Evolutionary conservation across 257 asterid species (phyloP).

Genomic region (Asclepias syriaca): DNA sequence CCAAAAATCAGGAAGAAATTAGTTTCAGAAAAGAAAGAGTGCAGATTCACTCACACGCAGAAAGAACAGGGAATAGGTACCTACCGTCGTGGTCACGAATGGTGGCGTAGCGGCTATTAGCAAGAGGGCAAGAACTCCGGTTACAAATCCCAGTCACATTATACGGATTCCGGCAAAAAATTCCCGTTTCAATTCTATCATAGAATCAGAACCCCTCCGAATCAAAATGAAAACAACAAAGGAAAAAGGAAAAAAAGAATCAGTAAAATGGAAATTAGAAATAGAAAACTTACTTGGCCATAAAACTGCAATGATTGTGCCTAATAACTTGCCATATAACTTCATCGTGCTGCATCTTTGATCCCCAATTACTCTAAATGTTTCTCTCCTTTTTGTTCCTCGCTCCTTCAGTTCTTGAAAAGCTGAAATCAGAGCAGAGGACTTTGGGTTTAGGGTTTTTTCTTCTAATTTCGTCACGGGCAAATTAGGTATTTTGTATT

Average conservation of each 20-base stretch:
- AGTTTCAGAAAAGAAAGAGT: background rate
- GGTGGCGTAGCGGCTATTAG: slow-evolving; percentile 96
- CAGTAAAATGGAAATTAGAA: background rate
- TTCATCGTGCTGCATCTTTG: slow-evolving; percentile 95
- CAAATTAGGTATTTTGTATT: background rate
- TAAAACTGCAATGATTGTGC: slow-evolving; percentile 98
- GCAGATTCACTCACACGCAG: background rate
- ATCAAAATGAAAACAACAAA: slow-evolving; percentile 8
- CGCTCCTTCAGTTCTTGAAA: background rate
- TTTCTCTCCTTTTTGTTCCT: background rate
- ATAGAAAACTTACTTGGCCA: slow-evolving; percentile 66
- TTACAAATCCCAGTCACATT: slow-evolving; percentile 73
- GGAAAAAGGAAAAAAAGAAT: background rate
- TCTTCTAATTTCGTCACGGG: background rate
- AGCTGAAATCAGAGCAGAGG: background rate
- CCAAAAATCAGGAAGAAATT: background rate
- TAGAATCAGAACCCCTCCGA: background rate
- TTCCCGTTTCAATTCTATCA: slow-evolving; percentile 73
- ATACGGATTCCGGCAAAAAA: slow-evolving; percentile 88
- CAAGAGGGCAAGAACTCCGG: slow-evolving; percentile 95
- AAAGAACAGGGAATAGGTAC: background rate
- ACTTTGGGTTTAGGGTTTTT: slow-evolving; percentile 19
- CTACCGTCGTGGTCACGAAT: slow-evolving; percentile 85
- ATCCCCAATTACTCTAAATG: background rate
- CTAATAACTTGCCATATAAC: slow-evolving; percentile 98